Conservation (phyloP, 2,329 filamentous ascomycete species). For the Sporothrix phasma region DNA sequence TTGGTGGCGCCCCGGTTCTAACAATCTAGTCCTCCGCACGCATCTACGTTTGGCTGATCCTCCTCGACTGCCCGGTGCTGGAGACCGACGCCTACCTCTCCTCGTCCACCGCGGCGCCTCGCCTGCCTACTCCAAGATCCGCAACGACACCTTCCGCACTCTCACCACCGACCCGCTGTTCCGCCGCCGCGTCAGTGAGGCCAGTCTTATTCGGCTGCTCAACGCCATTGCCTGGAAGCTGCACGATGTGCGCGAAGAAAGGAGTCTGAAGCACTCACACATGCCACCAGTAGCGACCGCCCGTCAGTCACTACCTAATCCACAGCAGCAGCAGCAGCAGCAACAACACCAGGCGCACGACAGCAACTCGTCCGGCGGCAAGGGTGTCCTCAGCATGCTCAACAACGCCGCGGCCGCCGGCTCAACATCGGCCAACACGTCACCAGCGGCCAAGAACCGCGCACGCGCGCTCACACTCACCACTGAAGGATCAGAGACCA, state of each 20-base stretch:
- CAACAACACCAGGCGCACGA: background rate
- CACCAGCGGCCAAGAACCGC: constrained; percentile 39
- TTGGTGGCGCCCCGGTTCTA: background rate
- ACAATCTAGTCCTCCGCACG: constrained; percentile 66
- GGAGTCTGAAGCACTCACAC: constrained; percentile 9
- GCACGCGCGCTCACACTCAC: constrained; percentile 50
- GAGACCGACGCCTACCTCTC: constrained; percentile 80
- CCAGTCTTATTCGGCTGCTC: constrained; percentile 83
- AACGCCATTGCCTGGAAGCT: constrained; percentile 94
- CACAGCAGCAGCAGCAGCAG: background rate
- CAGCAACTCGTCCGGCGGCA: background rate
- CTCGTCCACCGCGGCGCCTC: constrained; percentile 90
- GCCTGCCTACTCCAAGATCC: constrained; percentile 91
- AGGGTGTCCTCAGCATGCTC: constrained; percentile 10
- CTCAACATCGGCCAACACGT: constrained; percentile 24
- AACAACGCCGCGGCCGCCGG: background rate
- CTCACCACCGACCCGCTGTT: constrained; percentile 96
- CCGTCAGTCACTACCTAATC: constrained; percentile 21
- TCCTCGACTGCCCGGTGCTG: constrained; percentile 78
- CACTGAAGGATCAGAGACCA: constrained; percentile 53
- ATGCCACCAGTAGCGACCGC: background rate
- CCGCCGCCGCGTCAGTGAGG: constrained; percentile 87
- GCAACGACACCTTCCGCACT: constrained; percentile 96
- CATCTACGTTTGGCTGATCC: constrained; percentile 92
- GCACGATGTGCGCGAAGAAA: constrained; percentile 60